phyloP scores from a whole-genome alignment of 768 basidiomycete genomes.

The Fomitopsis serialis region DNA sequence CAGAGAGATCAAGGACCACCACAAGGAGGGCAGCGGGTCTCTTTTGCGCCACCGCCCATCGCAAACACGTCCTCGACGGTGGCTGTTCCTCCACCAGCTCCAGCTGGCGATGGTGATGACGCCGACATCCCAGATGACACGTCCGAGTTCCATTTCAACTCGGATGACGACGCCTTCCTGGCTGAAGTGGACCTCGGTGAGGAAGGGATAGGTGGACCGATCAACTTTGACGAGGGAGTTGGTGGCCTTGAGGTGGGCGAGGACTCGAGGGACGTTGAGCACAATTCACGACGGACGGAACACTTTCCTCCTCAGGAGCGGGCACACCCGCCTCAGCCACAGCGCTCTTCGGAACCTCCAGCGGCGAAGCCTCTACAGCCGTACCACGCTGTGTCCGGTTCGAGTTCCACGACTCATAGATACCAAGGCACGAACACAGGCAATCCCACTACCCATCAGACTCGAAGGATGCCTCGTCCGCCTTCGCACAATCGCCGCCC shows the following conservation, averaged over 20 bases:
- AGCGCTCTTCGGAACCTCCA: not conserved
- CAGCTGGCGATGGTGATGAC: not conserved
- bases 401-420: not conserved
- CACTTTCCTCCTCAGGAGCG: too few species aligned
- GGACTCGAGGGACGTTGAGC: not conserved
- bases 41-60: constrained; percentile 5
- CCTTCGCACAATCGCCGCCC: constrained; percentile 1
- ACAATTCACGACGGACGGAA: not conserved
- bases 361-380: not conserved
- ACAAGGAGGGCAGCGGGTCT: constrained; percentile 6
- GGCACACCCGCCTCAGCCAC: too few species aligned
- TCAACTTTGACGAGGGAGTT: constrained; percentile 35
- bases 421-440: too few species aligned
- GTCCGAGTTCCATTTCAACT: constrained; percentile 47
- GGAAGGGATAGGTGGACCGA: constrained; percentile 27
- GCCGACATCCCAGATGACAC: constrained; percentile 16
- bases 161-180: constrained; percentile 65
- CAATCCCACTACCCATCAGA: too few species aligned
- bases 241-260: constrained; percentile 7
- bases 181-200: constrained; percentile 45
- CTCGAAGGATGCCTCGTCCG: too few species aligned
- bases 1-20: not conserved
- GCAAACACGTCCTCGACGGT: constrained; percentile 6
- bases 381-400: not conserved
- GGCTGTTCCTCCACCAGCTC: not conserved